Percentiles rank a stretch among this genome's conserved stretches.
Conservation (phyloP, 2,329 filamentous ascomycete species). For the Salinomyces thailandicus region DNA sequence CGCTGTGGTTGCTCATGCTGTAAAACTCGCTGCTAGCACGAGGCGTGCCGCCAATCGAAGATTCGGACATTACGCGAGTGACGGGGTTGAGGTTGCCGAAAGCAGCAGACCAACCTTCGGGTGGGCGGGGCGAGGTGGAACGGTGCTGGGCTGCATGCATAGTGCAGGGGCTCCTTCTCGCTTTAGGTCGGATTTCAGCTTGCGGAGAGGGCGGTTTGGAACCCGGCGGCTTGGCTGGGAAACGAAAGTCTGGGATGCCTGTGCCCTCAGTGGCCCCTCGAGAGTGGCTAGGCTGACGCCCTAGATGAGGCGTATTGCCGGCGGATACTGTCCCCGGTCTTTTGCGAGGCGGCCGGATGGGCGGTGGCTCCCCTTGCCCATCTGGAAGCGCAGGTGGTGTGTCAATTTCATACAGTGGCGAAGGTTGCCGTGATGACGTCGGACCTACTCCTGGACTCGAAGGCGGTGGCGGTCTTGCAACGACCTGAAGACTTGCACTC, state of each 20-base stretch:
- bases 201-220: conserved; percentile 17
- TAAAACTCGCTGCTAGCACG: conserved; percentile 93
- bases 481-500: conserved; percentile 71
- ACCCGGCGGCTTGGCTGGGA: conserved; percentile 15
- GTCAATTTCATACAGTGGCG: conserved; percentile 32
- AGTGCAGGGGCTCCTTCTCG: conserved; percentile 19
- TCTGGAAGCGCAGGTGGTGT: conserved; percentile 24
- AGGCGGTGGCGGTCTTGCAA: conserved; percentile 31
- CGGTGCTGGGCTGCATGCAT: conserved; percentile 28
- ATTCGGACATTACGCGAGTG: conserved; percentile 63
- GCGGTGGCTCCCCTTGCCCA: conserved; percentile 6
- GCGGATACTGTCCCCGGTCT: conserved; percentile 22
- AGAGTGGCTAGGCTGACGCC: conserved; percentile 12
- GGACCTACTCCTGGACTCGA: conserved; percentile 1
- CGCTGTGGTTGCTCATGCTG: conserved; percentile 86
- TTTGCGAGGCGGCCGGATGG: conserved; percentile 15
- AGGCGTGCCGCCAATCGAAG: conserved; percentile 67
- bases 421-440: conserved; percentile 25
- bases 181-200: conserved; percentile 22
- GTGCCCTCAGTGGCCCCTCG: conserved; percentile 7
- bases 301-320: conserved; percentile 21
- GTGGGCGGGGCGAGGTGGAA: conserved; percentile 22
- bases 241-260: conserved; percentile 18
- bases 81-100: conserved; percentile 49
- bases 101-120: conserved; percentile 20